Conservation (phyloP, 129 eudicot genomes). For the Saposhnikovia divaricata region DNA sequence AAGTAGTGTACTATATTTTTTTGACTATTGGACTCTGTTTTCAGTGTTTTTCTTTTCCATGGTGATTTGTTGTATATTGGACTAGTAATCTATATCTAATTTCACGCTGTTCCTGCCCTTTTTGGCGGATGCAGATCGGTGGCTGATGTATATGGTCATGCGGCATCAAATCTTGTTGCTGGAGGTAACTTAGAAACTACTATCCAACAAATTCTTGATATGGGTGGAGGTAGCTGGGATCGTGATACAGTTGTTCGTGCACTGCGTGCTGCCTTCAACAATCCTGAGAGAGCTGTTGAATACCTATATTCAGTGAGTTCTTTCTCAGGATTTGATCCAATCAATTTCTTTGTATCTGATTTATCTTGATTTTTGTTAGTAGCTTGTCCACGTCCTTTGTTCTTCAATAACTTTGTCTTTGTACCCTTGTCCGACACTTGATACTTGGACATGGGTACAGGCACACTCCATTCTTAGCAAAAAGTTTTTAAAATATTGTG, state of each 20-base stretch:
- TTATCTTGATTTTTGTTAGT: neutral
- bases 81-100: too few species aligned
- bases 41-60: too few species aligned
- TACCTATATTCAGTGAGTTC: conserved; percentile 50
- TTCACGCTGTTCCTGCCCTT: neutral
- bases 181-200: conserved; percentile 47
- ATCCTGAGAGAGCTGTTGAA: conserved; percentile 72
- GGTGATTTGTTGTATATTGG: too few species aligned
- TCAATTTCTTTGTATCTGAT: neutral
- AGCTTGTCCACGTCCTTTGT: neutral
- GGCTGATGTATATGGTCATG: conserved; percentile 48
- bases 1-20: too few species aligned
- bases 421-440: neutral
- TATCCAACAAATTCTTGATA: conserved; percentile 54
- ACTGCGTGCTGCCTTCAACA: conserved; percentile 60
- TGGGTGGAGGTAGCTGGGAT: conserved; percentile 81
- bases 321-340: neutral
- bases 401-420: neutral
- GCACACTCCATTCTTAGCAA: neutral
- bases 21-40: too few species aligned
- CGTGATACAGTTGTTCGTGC: conserved; percentile 66
- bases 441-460: neutral
- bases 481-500: too few species aligned
- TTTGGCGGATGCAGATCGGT: conserved; percentile 22
- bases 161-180: conserved; percentile 62